These are phyloP conservation scores for Ganoderma meredithae DNA, from an alignment of 1,284 basidiomycete genomes.

Conservation along the genomic window DNA sequence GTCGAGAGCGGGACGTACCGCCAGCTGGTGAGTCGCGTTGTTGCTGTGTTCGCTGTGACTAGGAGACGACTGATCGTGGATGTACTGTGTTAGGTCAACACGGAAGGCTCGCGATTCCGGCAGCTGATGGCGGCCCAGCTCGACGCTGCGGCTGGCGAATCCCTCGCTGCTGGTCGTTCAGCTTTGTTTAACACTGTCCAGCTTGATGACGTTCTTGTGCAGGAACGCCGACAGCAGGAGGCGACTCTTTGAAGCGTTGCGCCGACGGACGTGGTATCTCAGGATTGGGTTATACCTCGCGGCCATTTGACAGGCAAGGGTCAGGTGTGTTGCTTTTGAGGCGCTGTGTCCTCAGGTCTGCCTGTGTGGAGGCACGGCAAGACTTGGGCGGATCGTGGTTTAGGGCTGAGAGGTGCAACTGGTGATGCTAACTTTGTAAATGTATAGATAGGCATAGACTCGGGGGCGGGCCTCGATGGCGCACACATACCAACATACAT, in stretches of 20 bases:
- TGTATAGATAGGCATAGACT: neutral
- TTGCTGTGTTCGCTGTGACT: neutral
- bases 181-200: neutral
- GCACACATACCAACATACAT: constrained; percentile 6
- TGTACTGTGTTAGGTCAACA: constrained; percentile 56
- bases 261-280: no score
- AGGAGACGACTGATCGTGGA: constrained; percentile 8
- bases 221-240: neutral
- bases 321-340: neutral
- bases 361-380: no score
- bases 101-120: constrained; percentile 78
- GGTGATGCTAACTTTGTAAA: neutral
- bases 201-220: neutral
- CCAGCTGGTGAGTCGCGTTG: constrained; percentile 63
- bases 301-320: neutral
- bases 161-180: neutral
- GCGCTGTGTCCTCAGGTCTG: neutral
- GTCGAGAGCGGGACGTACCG: constrained; percentile 87
- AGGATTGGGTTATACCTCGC: neutral
- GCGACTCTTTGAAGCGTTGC: neutral
- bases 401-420: no score
- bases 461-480: neutral
- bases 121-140: constrained; percentile 89
- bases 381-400: no score
- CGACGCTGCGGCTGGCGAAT: constrained; percentile 53